Base-by-base conservation (phyloP, 208 protist species). In the Acanthamoeba sp. region DNA sequence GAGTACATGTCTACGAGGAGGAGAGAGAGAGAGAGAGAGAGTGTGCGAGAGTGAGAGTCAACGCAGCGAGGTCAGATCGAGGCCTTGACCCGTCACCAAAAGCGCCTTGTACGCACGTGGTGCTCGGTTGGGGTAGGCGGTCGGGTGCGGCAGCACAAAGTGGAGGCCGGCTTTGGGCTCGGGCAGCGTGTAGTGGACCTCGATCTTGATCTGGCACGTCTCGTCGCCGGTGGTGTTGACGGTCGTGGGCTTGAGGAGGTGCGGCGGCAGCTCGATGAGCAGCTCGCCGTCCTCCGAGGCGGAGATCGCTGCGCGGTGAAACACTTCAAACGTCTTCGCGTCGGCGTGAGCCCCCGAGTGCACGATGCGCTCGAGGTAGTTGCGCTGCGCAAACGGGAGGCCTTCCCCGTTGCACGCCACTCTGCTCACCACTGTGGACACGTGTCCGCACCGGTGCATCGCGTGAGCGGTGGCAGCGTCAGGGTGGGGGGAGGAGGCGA, bases 1-100 rank as follows among this genome's bases (percentile, higher is more conserved):
- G 94, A 88, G 59, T 96, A 96, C 55, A 93, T 88, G 57, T 96
- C 85, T 96, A 85, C 38, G n/a, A n/a, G n/a, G n/a, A n/a, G n/a
- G n/a, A n/a, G n/a, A n/a, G n/a, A 7, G 64, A 73, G 64, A 22
- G 64, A 7, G 64, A 73, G 64, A 7, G 64, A 73, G 20, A 73
- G 64, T n/a, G n/a, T n/a, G n/a, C n/a, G n/a, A n/a, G n/a, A n/a
- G n/a, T n/a, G n/a, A n/a, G n/a, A n/a, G n/a, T n/a, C n/a, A n/a
- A 62, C 55, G 5, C 22, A 62, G n/a, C n/a, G n/a, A n/a, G n/a
- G n/a, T n/a, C n/a, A n/a, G n/a, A n/a, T n/a, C n/a, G n/a, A n/a
- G n/a, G n/a, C n/a, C n/a, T n/a, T n/a, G n/a, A n/a, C n/a, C n/a
- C n/a, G n/a, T n/a, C n/a, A n/a, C n/a, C n/a, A 62, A 62, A 62